A percentile compares a stretch with the other conserved stretches of the same genome.
Evolutionary conservation across 805 yeast species (phyloP).

Genomic region (Kodamaea fukazawae): DNA sequence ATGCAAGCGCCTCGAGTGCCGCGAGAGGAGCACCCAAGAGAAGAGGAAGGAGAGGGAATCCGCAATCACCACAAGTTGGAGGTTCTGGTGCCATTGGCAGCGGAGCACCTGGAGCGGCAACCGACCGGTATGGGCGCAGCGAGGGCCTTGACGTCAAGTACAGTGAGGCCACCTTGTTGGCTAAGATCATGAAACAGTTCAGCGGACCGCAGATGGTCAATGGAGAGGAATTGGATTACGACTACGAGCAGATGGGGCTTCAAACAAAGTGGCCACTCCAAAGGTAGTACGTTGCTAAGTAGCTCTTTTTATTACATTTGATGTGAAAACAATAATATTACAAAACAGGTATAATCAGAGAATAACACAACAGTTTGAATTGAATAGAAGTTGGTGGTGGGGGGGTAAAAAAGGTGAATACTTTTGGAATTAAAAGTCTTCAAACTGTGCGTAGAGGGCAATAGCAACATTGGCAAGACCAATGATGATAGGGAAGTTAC

Average conservation of each 20-base stretch:
- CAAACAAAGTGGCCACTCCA: slow-evolving; percentile 34
- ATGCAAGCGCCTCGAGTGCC: slow-evolving; percentile 7
- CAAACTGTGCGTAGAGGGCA: slow-evolving; percentile 52
- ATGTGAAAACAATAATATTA: slow-evolving; percentile 3
- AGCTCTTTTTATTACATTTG: slow-evolving; percentile 2
- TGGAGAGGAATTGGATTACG: slow-evolving; percentile 32
- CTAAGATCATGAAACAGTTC: slow-evolving; percentile 43
- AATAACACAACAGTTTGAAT: slow-evolving; percentile 4
- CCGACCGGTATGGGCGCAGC: neutral
- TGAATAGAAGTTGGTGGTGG: too few species aligned
- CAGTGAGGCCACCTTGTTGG: slow-evolving; percentile 37
- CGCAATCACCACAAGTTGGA: neutral
- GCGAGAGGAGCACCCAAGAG: slow-evolving; percentile 23
- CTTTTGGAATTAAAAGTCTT: slow-evolving; percentile 29
- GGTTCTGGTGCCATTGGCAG: neutral
- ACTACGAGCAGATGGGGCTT: slow-evolving; percentile 31
- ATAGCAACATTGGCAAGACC: slow-evolving; percentile 46
- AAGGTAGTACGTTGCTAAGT: slow-evolving; percentile 1
- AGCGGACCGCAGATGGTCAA: slow-evolving; percentile 37
- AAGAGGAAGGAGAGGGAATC: slow-evolving; percentile 38
- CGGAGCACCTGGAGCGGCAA: slow-evolving; percentile 3
- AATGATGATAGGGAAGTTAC: slow-evolving; percentile 45
- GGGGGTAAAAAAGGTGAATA: slow-evolving; percentile 2
- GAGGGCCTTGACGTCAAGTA: slow-evolving; percentile 18
- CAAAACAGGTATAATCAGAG: slow-evolving; percentile 7